Percentiles rank a stretch among this genome's conserved stretches.
Conservation (phyloP, 495 filamentous ascomycete species). For the Penicillium egyptiacum region DNA sequence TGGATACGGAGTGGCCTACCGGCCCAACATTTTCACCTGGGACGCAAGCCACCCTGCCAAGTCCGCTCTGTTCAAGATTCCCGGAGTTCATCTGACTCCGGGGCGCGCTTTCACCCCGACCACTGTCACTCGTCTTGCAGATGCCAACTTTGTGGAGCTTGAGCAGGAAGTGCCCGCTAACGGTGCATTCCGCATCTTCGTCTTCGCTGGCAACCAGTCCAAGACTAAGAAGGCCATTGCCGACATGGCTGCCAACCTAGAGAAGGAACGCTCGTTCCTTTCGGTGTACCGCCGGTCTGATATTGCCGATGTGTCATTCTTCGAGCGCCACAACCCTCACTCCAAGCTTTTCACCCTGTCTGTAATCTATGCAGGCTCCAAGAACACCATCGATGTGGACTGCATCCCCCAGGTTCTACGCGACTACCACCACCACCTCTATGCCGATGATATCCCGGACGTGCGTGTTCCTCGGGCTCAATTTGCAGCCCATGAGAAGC, state of each 20-base stretch:
- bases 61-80: constrained; percentile 64
- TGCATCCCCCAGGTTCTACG: constrained; percentile 66
- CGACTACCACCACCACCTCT: constrained; percentile 78
- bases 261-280: constrained; percentile 68
- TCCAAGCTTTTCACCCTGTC: constrained; percentile 76
- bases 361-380: constrained; percentile 65
- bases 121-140: constrained; percentile 77
- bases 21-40: constrained; percentile 66
- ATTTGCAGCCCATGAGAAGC: constrained; percentile 80
- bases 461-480: constrained; percentile 62
- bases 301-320: constrained; percentile 64
- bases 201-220: constrained; percentile 72
- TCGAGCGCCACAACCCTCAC: constrained; percentile 81
- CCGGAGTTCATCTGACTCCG: constrained; percentile 58
- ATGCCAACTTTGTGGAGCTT: constrained; percentile 81
- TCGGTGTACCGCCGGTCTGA: constrained; percentile 61
- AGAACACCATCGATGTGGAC: constrained; percentile 63
- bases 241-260: constrained; percentile 65
- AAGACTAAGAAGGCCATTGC: constrained; percentile 59
- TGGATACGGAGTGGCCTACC: constrained; percentile 64
- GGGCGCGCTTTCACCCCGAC: constrained; percentile 73
- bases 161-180: constrained; percentile 88
- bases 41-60: constrained; percentile 69
- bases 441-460: constrained; percentile 83
- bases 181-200: constrained; percentile 80